Base-by-base conservation (phyloP, 257 asterid species). In the Nicotiana attenuata region DNA sequence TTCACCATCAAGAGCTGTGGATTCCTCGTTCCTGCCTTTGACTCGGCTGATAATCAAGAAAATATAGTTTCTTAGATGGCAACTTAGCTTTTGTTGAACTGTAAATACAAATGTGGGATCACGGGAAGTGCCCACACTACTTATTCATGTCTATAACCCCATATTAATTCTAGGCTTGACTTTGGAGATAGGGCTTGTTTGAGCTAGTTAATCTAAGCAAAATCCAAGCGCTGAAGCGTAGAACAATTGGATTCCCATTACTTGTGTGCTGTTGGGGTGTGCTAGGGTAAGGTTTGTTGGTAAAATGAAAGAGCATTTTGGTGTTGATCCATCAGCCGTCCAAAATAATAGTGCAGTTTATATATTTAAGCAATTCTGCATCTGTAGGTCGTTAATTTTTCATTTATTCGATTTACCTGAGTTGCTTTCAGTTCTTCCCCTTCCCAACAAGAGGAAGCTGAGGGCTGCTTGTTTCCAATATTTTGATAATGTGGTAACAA, bases 81-180 rank as follows among this genome's bases (percentile, higher is more conserved):
- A 81, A 87, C 77, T 56, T 86, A 81, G 84, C 77, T 84, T 77
- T 86, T 82, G 88, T 84, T 84, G 88, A 87, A 87, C 87, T 91
- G 92, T 93, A 87, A 84, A 93, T 90, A 86, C 90, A 68, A 38
- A 87, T 87, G 88, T 82, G 80, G 73, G 75, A 85, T 85, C 86
- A 88, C 83, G 86, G 89, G 87, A 84, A 63, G 83, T 81, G 89
- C 91, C 80, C 79, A n/a, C 56, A 68, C 56, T 68, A 35, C 77
- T n/a, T 68, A n/a, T 68, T 38, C 77, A 69, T 81, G 76, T 69
- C 26, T 55, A 45, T 81, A 79, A 87, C 73, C 84, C 84, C 33
- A 9, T 80, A 80, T 76, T 81, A 83, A 81, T 75, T 47, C 82
- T 85, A 77, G 84, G 82, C 60, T 85, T 57, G 82, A 35, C 19